Base-by-base conservation (phyloP, 148 eudicot species). In the Suaeda aralocaspica region DNA sequence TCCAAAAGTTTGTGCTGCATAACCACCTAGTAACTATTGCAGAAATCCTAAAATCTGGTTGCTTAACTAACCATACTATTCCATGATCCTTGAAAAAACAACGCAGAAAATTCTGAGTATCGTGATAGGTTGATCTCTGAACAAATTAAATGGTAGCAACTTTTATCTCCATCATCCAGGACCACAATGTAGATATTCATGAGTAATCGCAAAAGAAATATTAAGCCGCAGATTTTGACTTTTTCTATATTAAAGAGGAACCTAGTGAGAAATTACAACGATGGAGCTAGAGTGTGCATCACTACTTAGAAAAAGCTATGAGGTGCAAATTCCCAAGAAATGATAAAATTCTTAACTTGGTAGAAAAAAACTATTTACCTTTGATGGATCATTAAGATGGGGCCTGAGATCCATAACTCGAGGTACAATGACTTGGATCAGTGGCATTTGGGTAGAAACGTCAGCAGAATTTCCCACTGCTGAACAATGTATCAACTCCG, bases 381-480 rank as follows among this genome's bases (percentile, higher is more conserved):
- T 94, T 69, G 91, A 87, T 49, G 83, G 78, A 81, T 91, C 99
- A 73, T 85, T 84, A 68, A 94, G 89, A 70, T 86, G 92, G 29
- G 88, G 75, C 81, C 86, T 87, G 31, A 91, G 92, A 79, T 74
- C 87, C 97, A 94, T 91, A 72, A 94, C 92, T 75, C 68, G 87
- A 63, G 99, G 97, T 55, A 94, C 99, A 78, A 94, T 78, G 59
- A 80, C 89, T 86, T 91, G 97, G 79, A 94, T 91, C 57, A 91
- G 71, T 4, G 96, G 96, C 88, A 94, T 72, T 78, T 91, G 88
- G 72, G 70, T 83, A 66, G 92, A 83, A 67, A 83, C 82, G 64
- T 78, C 92, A 50, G 82, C 87, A 26, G 79, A 74, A 76, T 80
- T 81, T 74, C 91, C 92, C 67, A 85, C 89, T 25, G 93, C 84